Base-by-base conservation (phyloP, 371 early-diverging fungal species). In the Homolaphlyctis polyrhiza region DNA sequence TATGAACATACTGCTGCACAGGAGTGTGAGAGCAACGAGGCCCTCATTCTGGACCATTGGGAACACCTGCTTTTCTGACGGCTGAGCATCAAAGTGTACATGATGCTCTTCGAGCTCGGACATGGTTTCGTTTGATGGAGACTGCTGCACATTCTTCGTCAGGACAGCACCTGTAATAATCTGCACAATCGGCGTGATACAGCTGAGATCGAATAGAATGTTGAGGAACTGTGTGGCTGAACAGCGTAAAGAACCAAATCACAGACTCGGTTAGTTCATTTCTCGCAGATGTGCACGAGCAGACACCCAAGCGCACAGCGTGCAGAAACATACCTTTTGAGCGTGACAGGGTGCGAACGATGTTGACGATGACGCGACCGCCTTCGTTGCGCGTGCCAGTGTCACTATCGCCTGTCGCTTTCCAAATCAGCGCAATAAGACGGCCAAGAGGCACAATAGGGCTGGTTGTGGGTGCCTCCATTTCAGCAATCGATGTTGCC, bases 31-130 rank as follows among this genome's bases (percentile, higher is more conserved):
- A 18, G 77, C 77, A 6, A 81, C 69, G 1, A 81, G 35, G 1
- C 78, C 73, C 59, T 81, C 81, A 50, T 81, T 81, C 63, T 81
- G 81, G 5, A 81, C 77, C 25, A 75, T 35, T 6, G 78, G 77
- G 51, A 73, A 81, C 13, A 81, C 78, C 57, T 71, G 77, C 29
- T 70, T 67, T 43, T 71, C 71, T 11, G 67, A 57, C 11, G 81
- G 79, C 16, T 71, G 51, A 1, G 78, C 76, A 57, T 81, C 81
- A 68, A 81, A 81, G 49, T 76, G 78, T 14, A 81, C 77, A 47
- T 81, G 77, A 35, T 76, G 72, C 33, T 78, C 73, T 8, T 65
- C 69, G 29, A 35, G 63, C 27, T 4, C 35, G 33, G 25, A 28
- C 34, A 61, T 62, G 28, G 48, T 84, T 54, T 84, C 84, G 61